Conservation (phyloP, 2,329 filamentous ascomycete genomes). For the Sclerotinia glacialis region DNA sequence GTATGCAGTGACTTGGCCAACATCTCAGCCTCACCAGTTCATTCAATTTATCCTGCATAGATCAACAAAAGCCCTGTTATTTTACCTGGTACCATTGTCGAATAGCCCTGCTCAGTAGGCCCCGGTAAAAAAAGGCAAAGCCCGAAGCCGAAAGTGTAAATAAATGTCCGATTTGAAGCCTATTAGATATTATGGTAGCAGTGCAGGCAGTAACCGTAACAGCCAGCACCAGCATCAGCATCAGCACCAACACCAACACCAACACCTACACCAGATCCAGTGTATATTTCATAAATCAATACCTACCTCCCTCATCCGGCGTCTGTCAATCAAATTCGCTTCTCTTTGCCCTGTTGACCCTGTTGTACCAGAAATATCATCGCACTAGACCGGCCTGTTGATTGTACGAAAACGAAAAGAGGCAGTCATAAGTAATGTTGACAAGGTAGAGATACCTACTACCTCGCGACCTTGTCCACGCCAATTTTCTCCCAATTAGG, state of each 20-base stretch:
- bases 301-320: too few species aligned
- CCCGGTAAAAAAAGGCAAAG: background rate
- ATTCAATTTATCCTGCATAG: background rate
- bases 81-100: background rate
- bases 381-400: background rate
- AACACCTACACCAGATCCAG: too few species aligned
- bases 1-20: background rate
- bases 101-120: background rate
- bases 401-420: background rate
- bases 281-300: too few species aligned
- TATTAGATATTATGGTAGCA: background rate
- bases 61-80: background rate
- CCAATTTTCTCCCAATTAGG: too few species aligned
- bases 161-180: background rate
- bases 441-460: too few species aligned
- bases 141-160: constrained; percentile 11
- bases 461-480: too few species aligned
- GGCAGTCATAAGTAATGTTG: background rate
- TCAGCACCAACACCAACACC: too few species aligned
- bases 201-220: too few species aligned
- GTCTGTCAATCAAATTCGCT: background rate
- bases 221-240: too few species aligned
- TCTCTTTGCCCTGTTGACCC: background rate
- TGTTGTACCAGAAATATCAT: background rate
- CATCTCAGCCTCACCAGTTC: constrained; percentile 5